These are phyloP conservation scores for Arbutus unedo DNA, from an alignment of 148 eudicot genomes.

Conservation along the genomic window DNA sequence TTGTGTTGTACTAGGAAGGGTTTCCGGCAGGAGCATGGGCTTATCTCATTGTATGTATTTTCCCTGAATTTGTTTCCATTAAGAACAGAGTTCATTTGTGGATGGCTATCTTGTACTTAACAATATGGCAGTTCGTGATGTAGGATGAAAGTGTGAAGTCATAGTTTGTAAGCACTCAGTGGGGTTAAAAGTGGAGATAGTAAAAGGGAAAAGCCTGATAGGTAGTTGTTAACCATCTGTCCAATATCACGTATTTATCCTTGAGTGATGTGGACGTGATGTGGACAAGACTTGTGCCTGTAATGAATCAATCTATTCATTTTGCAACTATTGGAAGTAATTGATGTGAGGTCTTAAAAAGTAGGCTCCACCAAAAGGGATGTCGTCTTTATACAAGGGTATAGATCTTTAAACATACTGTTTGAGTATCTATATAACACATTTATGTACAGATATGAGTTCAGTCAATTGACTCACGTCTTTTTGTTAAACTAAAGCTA, in stretches of 20 bases:
- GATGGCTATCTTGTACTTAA: neutral
- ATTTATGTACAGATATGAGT: no score
- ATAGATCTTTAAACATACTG: neutral
- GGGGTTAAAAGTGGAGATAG: neutral
- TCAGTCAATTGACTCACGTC: neutral
- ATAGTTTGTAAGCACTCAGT: neutral
- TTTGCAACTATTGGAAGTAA: neutral
- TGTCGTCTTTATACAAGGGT: neutral
- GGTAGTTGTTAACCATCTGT: neutral
- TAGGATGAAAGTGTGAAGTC: neutral
- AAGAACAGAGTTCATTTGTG: neutral
- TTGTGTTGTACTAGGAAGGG: neutral
- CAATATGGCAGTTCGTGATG: neutral
- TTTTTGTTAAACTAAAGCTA: neutral
- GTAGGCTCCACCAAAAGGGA: neutral
- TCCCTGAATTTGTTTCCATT: neutral
- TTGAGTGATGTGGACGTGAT: neutral
- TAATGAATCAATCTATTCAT: neutral
- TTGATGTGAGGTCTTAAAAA: neutral
- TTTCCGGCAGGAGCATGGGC: neutral
- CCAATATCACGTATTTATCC: neutral
- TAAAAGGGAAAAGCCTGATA: neutral
- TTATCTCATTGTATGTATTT: neutral
- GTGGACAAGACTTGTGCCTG: neutral
- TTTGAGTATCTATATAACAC: no score